Evolutionary conservation across 208 protist species (phyloP), one percentile per base, ranked within the genome.

Genomic region (Crithidia bombi): DNA sequence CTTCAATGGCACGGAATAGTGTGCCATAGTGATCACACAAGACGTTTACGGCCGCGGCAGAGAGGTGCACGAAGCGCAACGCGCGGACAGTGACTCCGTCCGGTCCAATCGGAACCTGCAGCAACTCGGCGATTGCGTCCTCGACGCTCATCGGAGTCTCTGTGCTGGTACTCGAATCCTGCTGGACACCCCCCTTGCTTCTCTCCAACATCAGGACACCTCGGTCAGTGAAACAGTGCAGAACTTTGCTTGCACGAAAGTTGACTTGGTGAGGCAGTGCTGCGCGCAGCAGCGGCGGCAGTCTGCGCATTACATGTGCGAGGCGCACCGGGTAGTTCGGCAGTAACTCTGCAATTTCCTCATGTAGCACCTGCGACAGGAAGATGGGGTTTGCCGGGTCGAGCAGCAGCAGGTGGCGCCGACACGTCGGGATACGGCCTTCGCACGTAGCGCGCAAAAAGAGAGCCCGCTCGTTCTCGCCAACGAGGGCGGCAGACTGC

Each of bases 311-410:
- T 10, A 91, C 43, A 38, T 79, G 55, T 5, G 30, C 21, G 0
- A 78, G 14, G 3, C 62, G 64, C 35, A 93, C 69, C 17, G 87
- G 76, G 14, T 79, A 61, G 26, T 83, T 52, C 15, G 90, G 90
- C 57, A 93, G 64, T 35, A 87, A 62, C 4, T 82, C 69, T 12
- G 87, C 84, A 38, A 96, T 64, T 72, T 94, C 91, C 43, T 94
- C 87, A 35, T 88, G 77, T 23, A 94, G 56, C 21, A 94, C 73
- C 3, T 89, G 75, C 25, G 85, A 76, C 7, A 83, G 36, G 23
- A 96, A 72, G 14, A 96, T 28, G 2, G 91, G 87, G 67, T 96
- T 96, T 36, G 79, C 62, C n/a, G 89, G 89, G 50, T 96, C 91
- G n/a, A 96, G 79, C 30, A 96, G 57, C 0, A 89, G 57, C 5